Conservation (phyloP, 352 stramenopile species). For the Globisporangium yorkense region DNA sequence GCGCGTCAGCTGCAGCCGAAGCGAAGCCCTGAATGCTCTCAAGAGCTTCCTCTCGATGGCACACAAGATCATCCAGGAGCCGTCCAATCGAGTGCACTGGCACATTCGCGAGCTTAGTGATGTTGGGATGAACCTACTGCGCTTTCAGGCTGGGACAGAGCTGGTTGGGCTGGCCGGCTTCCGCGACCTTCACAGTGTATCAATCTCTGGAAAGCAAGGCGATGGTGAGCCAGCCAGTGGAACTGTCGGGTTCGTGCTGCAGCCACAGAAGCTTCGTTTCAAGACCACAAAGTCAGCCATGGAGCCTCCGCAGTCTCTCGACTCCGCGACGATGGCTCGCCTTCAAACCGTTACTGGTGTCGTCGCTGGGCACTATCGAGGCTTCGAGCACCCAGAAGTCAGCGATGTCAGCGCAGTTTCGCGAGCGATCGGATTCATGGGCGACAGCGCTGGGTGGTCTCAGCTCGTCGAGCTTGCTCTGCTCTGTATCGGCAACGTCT, state of each 20-base stretch:
- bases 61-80: slow-evolving; percentile 34
- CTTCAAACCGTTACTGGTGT: slow-evolving; percentile 37
- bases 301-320: slow-evolving; percentile 13
- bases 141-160: slow-evolving; percentile 19
- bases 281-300: slow-evolving; percentile 20
- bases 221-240: not conserved
- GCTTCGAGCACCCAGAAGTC: slow-evolving; percentile 27
- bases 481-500: slow-evolving; percentile 49
- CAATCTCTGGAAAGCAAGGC: not conserved
- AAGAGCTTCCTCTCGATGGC: slow-evolving; percentile 25
- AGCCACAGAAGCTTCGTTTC: slow-evolving; percentile 36
- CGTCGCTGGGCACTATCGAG: slow-evolving; percentile 37
- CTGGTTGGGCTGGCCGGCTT: slow-evolving; percentile 38
- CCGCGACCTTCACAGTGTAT: slow-evolving; percentile 2
- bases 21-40: slow-evolving; percentile 17
- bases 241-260: slow-evolving; percentile 19
- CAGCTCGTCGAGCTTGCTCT: slow-evolving; percentile 34
- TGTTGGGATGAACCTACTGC: slow-evolving; percentile 20
- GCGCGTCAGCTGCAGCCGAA: slow-evolving; percentile 20
- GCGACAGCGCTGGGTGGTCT: slow-evolving; percentile 19
- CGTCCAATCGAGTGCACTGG: slow-evolving; percentile 29
- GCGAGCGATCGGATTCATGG: slow-evolving; percentile 21
- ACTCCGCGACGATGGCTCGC: slow-evolving; percentile 21
- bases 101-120: slow-evolving; percentile 16
- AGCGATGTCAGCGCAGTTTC: slow-evolving; percentile 53